phyloP scores from a whole-genome alignment of 2,329 filamentous ascomycete genomes.

The Zasmidium citrigriseum region DNA sequence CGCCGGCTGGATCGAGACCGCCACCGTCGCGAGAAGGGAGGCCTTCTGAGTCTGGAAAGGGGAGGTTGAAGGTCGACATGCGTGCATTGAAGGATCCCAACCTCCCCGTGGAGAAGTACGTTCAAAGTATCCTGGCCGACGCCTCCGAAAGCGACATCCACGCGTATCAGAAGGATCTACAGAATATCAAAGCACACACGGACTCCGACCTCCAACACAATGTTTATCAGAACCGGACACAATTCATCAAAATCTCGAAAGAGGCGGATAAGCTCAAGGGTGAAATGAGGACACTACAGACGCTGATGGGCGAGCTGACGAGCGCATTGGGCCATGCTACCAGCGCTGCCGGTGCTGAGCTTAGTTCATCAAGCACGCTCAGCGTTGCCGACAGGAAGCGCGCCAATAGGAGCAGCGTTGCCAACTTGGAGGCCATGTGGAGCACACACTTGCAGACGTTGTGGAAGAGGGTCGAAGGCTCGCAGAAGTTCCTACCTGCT shows the following conservation, averaged over 20 bases:
- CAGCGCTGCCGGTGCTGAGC: slow-evolving; percentile 40
- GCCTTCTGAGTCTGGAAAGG: slow-evolving; percentile 36
- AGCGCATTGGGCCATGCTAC: slow-evolving; percentile 49
- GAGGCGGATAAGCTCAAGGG: slow-evolving; percentile 96
- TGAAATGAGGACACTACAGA: slow-evolving; percentile 88
- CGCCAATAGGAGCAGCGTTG: slow-evolving; percentile 88
- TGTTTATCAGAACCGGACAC: slow-evolving; percentile 88
- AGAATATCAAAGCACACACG: slow-evolving; percentile 74
- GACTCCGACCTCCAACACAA: slow-evolving; percentile 88
- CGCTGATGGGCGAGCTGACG: slow-evolving; percentile 88
- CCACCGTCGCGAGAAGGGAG: slow-evolving; percentile 28
- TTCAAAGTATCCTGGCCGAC: slow-evolving; percentile 67
- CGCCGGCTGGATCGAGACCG: slow-evolving; percentile 8
- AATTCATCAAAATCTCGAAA: slow-evolving; percentile 99
- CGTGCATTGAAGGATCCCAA: slow-evolving; percentile 78
- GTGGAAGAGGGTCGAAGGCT: slow-evolving; percentile 97
- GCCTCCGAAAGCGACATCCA: slow-evolving; percentile 85
- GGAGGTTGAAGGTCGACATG: slow-evolving; percentile 69
- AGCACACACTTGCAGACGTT: slow-evolving; percentile 72
- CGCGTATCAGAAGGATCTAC: slow-evolving; percentile 74
- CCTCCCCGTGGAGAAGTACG: slow-evolving; percentile 74
- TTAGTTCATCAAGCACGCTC: slow-evolving; percentile 36
- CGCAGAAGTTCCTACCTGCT: slow-evolving; percentile 93
- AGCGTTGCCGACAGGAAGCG: slow-evolving; percentile 49
- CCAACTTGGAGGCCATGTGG: slow-evolving; percentile 69